Conservation (phyloP, 768 basidiomycete species). For the Pholiota microspora region DNA sequence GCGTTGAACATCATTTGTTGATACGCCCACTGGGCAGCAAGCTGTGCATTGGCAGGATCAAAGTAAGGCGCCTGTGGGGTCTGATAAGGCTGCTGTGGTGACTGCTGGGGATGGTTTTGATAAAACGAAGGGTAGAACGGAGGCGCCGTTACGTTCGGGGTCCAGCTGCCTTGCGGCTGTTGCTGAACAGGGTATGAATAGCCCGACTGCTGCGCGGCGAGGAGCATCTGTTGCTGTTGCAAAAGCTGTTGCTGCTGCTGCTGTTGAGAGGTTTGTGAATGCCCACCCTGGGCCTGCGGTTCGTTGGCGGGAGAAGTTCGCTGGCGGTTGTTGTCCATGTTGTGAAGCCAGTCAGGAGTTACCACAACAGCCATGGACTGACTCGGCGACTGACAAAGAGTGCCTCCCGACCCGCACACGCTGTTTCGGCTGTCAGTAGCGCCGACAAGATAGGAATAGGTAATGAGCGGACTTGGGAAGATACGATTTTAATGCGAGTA, state of each 20-base stretch:
- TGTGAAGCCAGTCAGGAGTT: slow-evolving; percentile 70
- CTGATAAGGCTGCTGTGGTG: slow-evolving; percentile 28
- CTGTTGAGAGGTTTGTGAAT: slow-evolving; percentile 23
- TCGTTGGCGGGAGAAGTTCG: slow-evolving; percentile 64
- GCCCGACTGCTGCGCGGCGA: slow-evolving; percentile 27
- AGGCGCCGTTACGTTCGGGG: slow-evolving; percentile 59
- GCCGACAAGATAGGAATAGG: slow-evolving; percentile 1
- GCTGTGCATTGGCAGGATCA: slow-evolving; percentile 72
- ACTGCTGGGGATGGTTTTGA: slow-evolving; percentile 66
- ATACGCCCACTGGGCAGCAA: slow-evolving; percentile 85
- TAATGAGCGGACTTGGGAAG: slow-evolving; percentile 1
- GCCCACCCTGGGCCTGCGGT: slow-evolving; percentile 12
- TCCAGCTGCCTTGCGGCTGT: slow-evolving; percentile 70
- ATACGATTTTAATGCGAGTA: slow-evolving; percentile 13
- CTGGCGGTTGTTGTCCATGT: slow-evolving; percentile 63
- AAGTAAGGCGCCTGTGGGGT: slow-evolving; percentile 61
- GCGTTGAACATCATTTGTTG: slow-evolving; percentile 89
- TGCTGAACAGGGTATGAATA: slow-evolving; percentile 74
- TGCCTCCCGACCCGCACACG: slow-evolving; percentile 43
- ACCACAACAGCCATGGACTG: slow-evolving; percentile 79
- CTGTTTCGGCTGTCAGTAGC: not conserved
- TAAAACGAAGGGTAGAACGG: slow-evolving; percentile 81
- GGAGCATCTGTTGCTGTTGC: slow-evolving; percentile 18
- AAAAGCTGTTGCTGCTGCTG: slow-evolving; percentile 19
- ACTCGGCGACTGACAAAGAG: not conserved